Base-by-base conservation (phyloP, 192 early-diverging fungal species). In the Physocladia obscura region DNA sequence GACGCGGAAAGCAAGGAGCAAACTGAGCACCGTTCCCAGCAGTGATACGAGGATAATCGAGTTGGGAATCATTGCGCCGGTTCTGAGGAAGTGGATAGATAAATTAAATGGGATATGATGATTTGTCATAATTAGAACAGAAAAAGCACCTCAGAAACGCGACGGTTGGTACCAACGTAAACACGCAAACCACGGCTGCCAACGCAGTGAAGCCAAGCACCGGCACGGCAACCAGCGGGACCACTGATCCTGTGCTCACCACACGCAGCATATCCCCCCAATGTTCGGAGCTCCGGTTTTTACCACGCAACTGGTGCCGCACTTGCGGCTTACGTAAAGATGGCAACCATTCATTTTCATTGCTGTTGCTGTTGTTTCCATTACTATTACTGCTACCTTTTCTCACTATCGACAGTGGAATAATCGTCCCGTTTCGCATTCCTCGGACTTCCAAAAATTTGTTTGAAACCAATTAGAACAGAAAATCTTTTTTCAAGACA, bases 1-100 rank as follows among this genome's bases (percentile, higher is more conserved):
- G 63, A 89, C 91, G 69, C 93, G 85, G 76, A 95, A 95, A 40
- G 89, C 91, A 30, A 95, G 79, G 19, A 95, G 78, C 70, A 95
- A 71, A 56, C 76, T 74, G 47, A 77, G 75, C 19, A 74, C 79
- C 2, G 73, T 72, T 52, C 74, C 76, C 17, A 81, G 71, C 26
- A 81, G 65, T 3, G 70, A 77, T 57, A 81, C 77, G 15, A 84
- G 64, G 15, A 71, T 62, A 19, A 67, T 57, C 27, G 70, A 72
- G 35, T 78, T 74, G 34, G 69, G 76, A 34, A 82, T 36, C 15
- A 26, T 15, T 22, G 15, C 13, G 52, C 49, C 71, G n/a, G 29
- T 15, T 2, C 2, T 15, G 11, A 21, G 13, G 26, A 55, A 55
- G 52, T 2, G 15, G 17, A 17, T 55, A 17, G 3, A n/a, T 13